Conservation (phyloP, 1,139 yeast species). For the Candida pseudoviswanathii region DNA sequence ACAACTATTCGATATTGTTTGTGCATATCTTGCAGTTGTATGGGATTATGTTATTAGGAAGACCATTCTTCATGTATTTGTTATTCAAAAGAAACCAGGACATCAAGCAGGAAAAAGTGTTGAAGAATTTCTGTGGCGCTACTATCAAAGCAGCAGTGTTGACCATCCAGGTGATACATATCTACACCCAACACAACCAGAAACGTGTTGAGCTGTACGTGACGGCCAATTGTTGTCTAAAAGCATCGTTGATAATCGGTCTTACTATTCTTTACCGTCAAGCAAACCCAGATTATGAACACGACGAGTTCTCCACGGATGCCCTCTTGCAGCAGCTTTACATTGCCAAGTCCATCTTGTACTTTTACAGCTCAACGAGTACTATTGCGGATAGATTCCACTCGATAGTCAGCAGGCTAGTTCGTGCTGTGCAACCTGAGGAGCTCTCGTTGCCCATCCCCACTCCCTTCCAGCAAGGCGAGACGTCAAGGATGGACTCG, state of each 20-base stretch:
- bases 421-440: slow-evolving; percentile 12
- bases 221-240: slow-evolving; percentile 16
- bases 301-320: slow-evolving; percentile 12
- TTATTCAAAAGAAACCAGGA: slow-evolving; percentile 11
- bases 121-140: slow-evolving; percentile 19
- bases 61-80: slow-evolving; percentile 44
- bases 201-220: slow-evolving; percentile 18
- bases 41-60: slow-evolving; percentile 40
- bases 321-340: slow-evolving; percentile 15
- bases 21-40: slow-evolving; percentile 42
- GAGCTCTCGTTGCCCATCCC: slow-evolving; percentile 4
- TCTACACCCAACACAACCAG: slow-evolving; percentile 13
- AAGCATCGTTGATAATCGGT: slow-evolving; percentile 18
- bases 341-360: slow-evolving; percentile 14
- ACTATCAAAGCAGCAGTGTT: slow-evolving; percentile 19
- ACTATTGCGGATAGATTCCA: slow-evolving; percentile 15
- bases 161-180: slow-evolving; percentile 19
- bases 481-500: not conserved
- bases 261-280: slow-evolving; percentile 16
- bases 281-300: slow-evolving; percentile 8
- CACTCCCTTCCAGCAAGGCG: slow-evolving; percentile 6
- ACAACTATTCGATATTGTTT: slow-evolving; percentile 26
- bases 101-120: slow-evolving; percentile 15
- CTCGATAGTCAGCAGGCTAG: slow-evolving; percentile 14
- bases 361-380: slow-evolving; percentile 15